phyloP scores from a whole-genome alignment of 805 yeast species.

The Cyberlindnera bimundalis region DNA sequence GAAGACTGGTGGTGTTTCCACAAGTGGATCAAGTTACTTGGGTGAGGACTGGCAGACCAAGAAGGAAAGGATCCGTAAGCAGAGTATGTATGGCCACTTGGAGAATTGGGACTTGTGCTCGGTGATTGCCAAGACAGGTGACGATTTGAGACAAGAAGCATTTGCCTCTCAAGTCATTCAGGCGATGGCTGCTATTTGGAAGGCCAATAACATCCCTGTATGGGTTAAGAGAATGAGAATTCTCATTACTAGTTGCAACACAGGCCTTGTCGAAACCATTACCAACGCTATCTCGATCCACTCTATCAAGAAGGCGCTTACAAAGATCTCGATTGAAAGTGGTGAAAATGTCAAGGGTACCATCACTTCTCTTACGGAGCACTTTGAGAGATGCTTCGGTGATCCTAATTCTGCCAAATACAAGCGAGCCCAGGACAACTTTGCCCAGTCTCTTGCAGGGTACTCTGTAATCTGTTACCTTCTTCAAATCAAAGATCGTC shows the following conservation, averaged over 20 bases:
- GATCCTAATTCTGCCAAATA: slow-evolving; percentile 49
- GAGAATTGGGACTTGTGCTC: slow-evolving; percentile 95
- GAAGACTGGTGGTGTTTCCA: slow-evolving; percentile 70
- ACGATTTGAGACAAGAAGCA: slow-evolving; percentile 94
- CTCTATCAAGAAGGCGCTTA: slow-evolving; percentile 88
- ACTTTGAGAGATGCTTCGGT: slow-evolving; percentile 76
- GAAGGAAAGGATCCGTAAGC: slow-evolving; percentile 71
- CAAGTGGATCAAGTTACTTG: slow-evolving; percentile 43
- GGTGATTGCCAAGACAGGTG: slow-evolving; percentile 95
- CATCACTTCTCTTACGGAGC: slow-evolving; percentile 72
- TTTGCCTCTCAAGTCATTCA: slow-evolving; percentile 94
- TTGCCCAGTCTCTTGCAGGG: slow-evolving; percentile 83
- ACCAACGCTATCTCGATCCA: slow-evolving; percentile 93
- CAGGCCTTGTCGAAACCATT: slow-evolving; percentile 94
- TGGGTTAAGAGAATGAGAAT: slow-evolving; percentile 97
- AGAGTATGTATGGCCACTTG: slow-evolving; percentile 79
- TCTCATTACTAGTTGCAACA: slow-evolving; percentile 80
- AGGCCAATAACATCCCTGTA: slow-evolving; percentile 57
- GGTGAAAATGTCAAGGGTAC: slow-evolving; percentile 70
- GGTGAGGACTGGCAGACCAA: slow-evolving; percentile 94
- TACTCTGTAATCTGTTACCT: slow-evolving; percentile 89
- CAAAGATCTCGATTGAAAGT: slow-evolving; percentile 63
- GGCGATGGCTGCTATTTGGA: slow-evolving; percentile 85
- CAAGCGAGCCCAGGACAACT: slow-evolving; percentile 76
- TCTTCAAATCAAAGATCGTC: slow-evolving; percentile 92